Conservation (phyloP, 2,329 filamentous ascomycete species). For the Ramularia endophylla region DNA sequence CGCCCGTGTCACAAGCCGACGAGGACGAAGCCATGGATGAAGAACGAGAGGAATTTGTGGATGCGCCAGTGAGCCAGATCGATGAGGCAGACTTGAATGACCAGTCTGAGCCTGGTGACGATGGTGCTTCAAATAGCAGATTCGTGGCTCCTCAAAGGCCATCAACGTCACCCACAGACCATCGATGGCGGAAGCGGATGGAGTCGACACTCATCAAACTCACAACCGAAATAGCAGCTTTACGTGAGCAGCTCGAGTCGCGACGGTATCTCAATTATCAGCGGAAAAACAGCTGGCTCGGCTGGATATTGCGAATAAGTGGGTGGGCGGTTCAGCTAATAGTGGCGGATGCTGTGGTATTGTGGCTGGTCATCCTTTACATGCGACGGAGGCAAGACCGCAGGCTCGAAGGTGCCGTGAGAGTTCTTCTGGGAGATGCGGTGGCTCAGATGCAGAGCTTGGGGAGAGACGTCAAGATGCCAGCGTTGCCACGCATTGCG, state of each 20-base stretch:
- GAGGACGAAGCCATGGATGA: slow-evolving; percentile 33
- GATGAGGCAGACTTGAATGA: slow-evolving; percentile 29
- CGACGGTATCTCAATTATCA: slow-evolving; percentile 65
- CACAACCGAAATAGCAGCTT: slow-evolving; percentile 84
- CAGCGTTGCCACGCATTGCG: slow-evolving; percentile 21
- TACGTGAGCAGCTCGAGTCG: slow-evolving; percentile 82
- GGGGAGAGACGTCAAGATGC: slow-evolving; percentile 30
- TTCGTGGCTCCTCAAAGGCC: slow-evolving; percentile 11
- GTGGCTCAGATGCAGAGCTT: slow-evolving; percentile 32
- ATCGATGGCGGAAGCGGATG: slow-evolving; percentile 72
- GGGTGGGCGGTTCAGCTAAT: slow-evolving; percentile 70
- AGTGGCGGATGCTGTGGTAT: slow-evolving; percentile 61
- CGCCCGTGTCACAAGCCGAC: slow-evolving; percentile 72
- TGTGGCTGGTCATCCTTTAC: slow-evolving; percentile 63
- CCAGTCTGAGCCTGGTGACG: slow-evolving; percentile 12
- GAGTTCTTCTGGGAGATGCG: slow-evolving; percentile 53
- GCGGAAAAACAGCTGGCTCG: slow-evolving; percentile 57
- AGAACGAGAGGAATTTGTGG: slow-evolving; percentile 42
- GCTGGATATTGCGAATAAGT: slow-evolving; percentile 65
- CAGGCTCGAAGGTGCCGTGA: slow-evolving; percentile 66
- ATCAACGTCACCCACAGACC: slow-evolving; percentile 29
- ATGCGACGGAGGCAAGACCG: slow-evolving; percentile 66
- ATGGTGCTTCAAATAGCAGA: slow-evolving; percentile 8
- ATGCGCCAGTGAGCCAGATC: slow-evolving; percentile 44
- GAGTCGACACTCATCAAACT: slow-evolving; percentile 82